These are phyloP conservation scores for Globisporangium paroecandrum DNA, from an alignment of 352 stramenopile species.

Conservation along the genomic window DNA sequence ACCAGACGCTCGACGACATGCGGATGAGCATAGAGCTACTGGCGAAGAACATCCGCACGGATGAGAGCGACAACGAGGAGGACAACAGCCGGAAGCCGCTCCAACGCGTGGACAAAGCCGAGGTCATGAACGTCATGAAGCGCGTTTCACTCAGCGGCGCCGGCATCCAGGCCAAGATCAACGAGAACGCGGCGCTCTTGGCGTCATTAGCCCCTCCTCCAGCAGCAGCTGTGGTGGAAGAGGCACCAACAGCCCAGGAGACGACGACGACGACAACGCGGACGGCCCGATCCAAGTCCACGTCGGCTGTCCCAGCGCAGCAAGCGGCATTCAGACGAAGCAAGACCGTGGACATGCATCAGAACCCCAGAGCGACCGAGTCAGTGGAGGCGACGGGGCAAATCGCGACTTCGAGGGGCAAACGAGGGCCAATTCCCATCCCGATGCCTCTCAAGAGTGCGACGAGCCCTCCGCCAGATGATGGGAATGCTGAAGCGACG, in stretches of 20 bases:
- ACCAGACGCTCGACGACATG: conserved; percentile 62
- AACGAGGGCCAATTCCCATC: background rate
- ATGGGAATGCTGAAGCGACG: background rate
- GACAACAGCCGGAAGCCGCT: background rate
- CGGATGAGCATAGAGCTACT: conserved; percentile 53
- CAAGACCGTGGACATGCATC: conserved; percentile 2
- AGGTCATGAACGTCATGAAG: conserved; percentile 16
- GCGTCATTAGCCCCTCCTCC: background rate
- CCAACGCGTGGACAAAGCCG: background rate
- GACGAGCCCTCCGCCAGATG: background rate
- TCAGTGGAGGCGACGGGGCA: background rate
- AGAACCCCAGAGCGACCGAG: background rate
- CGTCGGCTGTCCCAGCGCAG: background rate
- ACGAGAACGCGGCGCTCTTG: conserved; percentile 7
- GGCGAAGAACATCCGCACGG: conserved; percentile 56
- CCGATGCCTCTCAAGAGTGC: background rate
- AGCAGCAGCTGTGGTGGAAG: background rate
- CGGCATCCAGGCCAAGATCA: conserved; percentile 18
- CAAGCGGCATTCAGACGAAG: conserved; percentile 7
- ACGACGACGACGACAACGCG: background rate
- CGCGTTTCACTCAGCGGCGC: conserved; percentile 13
- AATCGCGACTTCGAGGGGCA: background rate
- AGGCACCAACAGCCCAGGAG: background rate
- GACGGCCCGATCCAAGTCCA: conserved; percentile 4
- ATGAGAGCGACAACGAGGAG: conserved; percentile 54